Evolutionary conservation across 345 rosid species (phyloP).

Genomic region (Capsella bursapastoris): DNA sequence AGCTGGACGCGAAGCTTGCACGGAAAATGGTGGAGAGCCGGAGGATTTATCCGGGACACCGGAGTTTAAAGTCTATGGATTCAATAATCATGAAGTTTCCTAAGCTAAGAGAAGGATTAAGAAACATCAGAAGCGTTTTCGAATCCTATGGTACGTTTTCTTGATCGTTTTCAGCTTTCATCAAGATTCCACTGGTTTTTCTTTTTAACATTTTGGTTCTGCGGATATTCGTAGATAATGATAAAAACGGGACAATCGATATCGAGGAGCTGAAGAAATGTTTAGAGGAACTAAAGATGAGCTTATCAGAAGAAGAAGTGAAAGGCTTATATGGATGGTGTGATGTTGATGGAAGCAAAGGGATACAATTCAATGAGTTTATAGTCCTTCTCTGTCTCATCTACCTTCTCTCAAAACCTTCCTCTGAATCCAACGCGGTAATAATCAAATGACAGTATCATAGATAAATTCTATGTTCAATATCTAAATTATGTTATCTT

Average conservation of each 20-base stretch:
- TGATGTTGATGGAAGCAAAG: slow-evolving; percentile 78
- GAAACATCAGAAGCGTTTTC: slow-evolving; percentile 66
- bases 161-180: slow-evolving; percentile 22
- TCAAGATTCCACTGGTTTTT: slow-evolving; percentile 6
- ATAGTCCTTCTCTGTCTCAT: slow-evolving; percentile 79
- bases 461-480: slow-evolving; percentile 3
- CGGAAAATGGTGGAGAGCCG: slow-evolving; percentile 70
- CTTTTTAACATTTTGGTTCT: not conserved
- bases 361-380: slow-evolving; percentile 84
- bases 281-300: slow-evolving; percentile 60
- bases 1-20: slow-evolving; percentile 71
- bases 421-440: slow-evolving; percentile 49
- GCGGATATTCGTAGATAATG: slow-evolving; percentile 54
- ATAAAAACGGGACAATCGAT: slow-evolving; percentile 72
- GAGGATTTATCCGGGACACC: slow-evolving; percentile 50
- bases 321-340: slow-evolving; percentile 76
- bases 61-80: slow-evolving; percentile 64
- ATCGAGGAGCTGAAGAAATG: slow-evolving; percentile 70
- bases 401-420: slow-evolving; percentile 66
- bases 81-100: slow-evolving; percentile 80
- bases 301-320: slow-evolving; percentile 64
- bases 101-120: slow-evolving; percentile 62
- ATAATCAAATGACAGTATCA: not conserved
- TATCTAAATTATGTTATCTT: slow-evolving; percentile 24
- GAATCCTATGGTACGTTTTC: slow-evolving; percentile 65